Evolutionary conservation across 306 rosid species (phyloP).

Genomic region (Spatholobus suberectus): DNA sequence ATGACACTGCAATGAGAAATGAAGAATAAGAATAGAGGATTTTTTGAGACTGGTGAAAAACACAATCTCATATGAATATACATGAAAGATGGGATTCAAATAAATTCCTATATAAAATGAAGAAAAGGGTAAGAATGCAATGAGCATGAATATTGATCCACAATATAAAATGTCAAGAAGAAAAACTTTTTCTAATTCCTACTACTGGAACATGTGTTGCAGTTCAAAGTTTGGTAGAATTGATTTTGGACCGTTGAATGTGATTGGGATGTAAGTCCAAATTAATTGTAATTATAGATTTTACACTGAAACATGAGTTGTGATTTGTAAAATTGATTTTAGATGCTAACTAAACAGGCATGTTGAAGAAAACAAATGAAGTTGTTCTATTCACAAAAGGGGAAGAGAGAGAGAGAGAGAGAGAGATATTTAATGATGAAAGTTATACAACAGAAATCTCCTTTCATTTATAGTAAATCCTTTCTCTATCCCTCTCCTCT

Average conservation of each 20-base stretch:
- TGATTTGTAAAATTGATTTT: neutral
- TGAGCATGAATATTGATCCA: neutral
- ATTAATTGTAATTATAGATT: neutral
- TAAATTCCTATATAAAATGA: neutral
- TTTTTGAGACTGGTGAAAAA: neutral
- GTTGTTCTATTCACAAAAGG: neutral
- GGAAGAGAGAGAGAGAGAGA: neutral
- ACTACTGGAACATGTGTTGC: neutral
- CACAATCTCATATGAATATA: neutral
- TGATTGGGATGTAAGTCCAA: neutral
- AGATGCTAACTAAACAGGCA: neutral
- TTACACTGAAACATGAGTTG: neutral
- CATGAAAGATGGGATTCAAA: neutral
- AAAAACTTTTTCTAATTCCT: neutral
- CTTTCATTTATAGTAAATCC: neutral
- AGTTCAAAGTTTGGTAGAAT: neutral
- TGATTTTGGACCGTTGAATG: neutral
- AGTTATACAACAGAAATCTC: neutral
- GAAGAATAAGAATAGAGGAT: neutral
- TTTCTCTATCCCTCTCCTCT: neutral
- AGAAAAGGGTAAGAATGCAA: conserved; percentile 22
- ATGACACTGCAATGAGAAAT: neutral
- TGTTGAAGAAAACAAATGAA: neutral
- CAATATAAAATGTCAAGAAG: conserved; percentile 1
- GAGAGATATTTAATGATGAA: neutral